Evolutionary conservation across 108 stramenopile genomes (phyloP).

Genomic region (Skeletonema potamos): DNA sequence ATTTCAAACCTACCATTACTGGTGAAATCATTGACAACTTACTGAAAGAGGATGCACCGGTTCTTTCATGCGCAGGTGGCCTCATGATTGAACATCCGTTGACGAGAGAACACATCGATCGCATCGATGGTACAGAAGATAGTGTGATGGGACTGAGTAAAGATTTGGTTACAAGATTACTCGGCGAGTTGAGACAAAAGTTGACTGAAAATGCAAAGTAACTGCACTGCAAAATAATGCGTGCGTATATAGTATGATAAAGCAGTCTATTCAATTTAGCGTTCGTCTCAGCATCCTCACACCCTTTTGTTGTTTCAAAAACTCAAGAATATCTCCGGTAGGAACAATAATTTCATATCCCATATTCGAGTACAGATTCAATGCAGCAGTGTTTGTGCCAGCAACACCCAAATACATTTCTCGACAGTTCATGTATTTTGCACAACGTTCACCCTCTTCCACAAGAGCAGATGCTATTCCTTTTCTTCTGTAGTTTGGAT

Average conservation of each 20-base stretch:
- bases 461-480: slow-evolving; percentile 10
- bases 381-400: background rate
- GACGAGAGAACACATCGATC: slow-evolving; percentile 56
- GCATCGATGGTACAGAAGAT: slow-evolving; percentile 85
- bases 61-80: slow-evolving; percentile 80
- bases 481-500: background rate
- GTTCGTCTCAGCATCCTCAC: background rate
- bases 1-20: slow-evolving; percentile 47
- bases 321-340: slow-evolving; percentile 7
- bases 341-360: slow-evolving; percentile 8
- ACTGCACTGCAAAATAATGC: background rate
- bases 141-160: slow-evolving; percentile 86
- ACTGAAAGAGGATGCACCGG: slow-evolving; percentile 58
- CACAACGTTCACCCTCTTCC: background rate
- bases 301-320: slow-evolving; percentile 1
- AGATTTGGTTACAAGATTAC: slow-evolving; percentile 50
- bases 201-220: slow-evolving; percentile 6
- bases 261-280: background rate
- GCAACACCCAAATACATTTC: slow-evolving; percentile 10
- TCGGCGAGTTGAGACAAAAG: slow-evolving; percentile 52
- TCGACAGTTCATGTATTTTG: background rate
- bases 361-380: slow-evolving; percentile 4
- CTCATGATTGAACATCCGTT: slow-evolving; percentile 89
- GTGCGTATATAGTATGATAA: background rate
- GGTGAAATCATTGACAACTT: slow-evolving; percentile 63